Conservation (phyloP, 306 rosid genomes). For the Astragalus glycyphyllos region DNA sequence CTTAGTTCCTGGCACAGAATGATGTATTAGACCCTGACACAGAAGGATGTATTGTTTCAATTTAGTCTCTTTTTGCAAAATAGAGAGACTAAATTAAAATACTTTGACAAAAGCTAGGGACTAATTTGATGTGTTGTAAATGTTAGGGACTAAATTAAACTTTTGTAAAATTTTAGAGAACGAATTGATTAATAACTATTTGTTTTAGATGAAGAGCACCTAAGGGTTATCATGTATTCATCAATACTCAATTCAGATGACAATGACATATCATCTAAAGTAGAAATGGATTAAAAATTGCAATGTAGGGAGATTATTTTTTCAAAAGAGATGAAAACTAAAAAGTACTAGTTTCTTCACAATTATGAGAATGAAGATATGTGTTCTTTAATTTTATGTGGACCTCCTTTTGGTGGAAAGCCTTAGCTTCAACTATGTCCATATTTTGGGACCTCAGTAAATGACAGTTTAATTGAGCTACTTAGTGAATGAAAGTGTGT, state of each 20-base stretch:
- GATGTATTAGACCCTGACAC: no score
- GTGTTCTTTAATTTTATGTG: not conserved
- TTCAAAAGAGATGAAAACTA: slow-evolving; percentile 17
- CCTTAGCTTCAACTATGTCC: not conserved
- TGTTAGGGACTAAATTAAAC: no score
- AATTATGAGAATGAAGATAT: slow-evolving; percentile 23
- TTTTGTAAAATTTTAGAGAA: no score
- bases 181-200: no score
- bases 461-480: slow-evolving; percentile 7
- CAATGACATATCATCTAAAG: slow-evolving; percentile 26
- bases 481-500: slow-evolving; percentile 18
- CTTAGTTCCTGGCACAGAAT: no score
- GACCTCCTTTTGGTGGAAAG: not conserved
- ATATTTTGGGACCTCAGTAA: slow-evolving; percentile 9
- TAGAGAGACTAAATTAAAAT: no score
- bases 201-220: no score
- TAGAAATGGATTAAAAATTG: slow-evolving; percentile 17
- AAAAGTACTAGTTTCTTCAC: slow-evolving; percentile 10
- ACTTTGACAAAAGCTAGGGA: no score
- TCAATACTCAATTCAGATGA: not conserved
- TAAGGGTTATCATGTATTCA: not conserved
- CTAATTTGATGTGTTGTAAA: no score
- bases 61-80: no score
- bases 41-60: no score
- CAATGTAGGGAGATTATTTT: not conserved